These are phyloP conservation scores for Scutellaria baicalensis DNA, from an alignment of 257 asterid genomes.

Conservation along the genomic window DNA sequence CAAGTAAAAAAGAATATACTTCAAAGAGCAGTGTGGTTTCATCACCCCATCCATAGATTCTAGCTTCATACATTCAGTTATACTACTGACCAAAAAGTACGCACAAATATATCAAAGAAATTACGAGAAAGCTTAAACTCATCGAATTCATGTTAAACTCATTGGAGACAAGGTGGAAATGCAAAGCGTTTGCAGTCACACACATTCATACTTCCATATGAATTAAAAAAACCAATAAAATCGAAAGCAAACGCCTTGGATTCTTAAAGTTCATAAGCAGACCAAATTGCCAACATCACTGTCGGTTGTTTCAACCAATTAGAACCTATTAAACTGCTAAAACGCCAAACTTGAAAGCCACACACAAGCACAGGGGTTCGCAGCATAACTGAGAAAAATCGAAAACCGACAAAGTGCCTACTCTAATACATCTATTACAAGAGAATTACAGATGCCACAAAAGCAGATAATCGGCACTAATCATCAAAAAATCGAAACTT, in stretches of 20 bases:
- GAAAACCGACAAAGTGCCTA: neutral
- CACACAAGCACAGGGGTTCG: neutral
- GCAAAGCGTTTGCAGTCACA: neutral
- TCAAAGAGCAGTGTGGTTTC: neutral
- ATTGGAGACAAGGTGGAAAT: neutral
- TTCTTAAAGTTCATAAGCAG: neutral
- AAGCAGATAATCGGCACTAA: neutral
- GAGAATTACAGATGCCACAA: neutral
- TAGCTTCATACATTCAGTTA: neutral
- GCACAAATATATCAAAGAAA: neutral
- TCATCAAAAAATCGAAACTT: conserved; percentile 1
- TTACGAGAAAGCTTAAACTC: neutral
- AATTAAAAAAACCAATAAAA: neutral
- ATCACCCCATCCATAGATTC: neutral
- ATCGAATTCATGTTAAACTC: neutral
- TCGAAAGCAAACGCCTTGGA: neutral
- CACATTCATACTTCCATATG: neutral
- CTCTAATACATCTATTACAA: neutral
- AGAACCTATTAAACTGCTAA: neutral
- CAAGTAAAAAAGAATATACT: neutral
- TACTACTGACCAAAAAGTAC: neutral
- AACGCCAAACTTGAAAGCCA: neutral
- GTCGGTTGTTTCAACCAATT: neutral
- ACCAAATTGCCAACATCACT: neutral
- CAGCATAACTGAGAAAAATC: neutral